Percentiles rank a stretch among this genome's conserved stretches.
phyloP scores from a whole-genome alignment of 1,139 yeast genomes.

The Yamadazyma sp. region DNA sequence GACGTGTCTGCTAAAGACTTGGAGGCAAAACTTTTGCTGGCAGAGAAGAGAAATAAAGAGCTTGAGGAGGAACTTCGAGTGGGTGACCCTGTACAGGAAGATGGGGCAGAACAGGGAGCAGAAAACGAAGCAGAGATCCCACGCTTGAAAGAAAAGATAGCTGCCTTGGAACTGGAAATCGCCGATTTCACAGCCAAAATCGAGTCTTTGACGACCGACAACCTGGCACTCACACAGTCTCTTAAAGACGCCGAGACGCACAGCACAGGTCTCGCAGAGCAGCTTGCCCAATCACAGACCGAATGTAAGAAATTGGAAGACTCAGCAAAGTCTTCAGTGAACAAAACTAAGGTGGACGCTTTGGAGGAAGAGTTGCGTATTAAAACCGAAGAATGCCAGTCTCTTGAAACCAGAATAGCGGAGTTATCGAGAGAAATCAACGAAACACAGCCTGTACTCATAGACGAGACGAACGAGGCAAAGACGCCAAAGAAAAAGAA shows the following conservation, averaged over 20 bases:
- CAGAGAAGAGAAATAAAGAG: constrained; percentile 2
- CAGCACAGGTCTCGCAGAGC: background rate
- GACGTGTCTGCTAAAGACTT: constrained; percentile 4
- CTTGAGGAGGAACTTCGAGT: constrained; percentile 3
- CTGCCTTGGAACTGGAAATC: background rate
- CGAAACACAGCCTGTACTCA: background rate
- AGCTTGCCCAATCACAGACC: background rate
- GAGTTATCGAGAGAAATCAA: constrained; percentile 7
- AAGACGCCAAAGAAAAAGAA: constrained; percentile 13
- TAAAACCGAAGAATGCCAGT: constrained; percentile 4
- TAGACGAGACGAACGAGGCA: constrained; percentile 1
- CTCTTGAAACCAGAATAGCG: constrained; percentile 7
- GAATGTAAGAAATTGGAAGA: constrained; percentile 8
- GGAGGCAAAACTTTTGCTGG: background rate
- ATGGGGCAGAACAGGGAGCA: too few species aligned
- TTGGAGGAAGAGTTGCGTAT: background rate
- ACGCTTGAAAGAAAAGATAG: background rate
- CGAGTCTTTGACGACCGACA: background rate
- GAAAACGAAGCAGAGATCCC: constrained; percentile 2
- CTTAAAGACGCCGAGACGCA: background rate
- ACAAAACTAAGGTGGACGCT: background rate
- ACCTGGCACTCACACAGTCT: background rate
- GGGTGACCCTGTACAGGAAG: too few species aligned
- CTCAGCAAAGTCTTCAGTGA: background rate
- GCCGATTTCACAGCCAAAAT: background rate